These are phyloP conservation scores for Sporothrix brasiliensis DNA, from an alignment of 2,329 filamentous ascomycete genomes.

Conservation along the genomic window DNA sequence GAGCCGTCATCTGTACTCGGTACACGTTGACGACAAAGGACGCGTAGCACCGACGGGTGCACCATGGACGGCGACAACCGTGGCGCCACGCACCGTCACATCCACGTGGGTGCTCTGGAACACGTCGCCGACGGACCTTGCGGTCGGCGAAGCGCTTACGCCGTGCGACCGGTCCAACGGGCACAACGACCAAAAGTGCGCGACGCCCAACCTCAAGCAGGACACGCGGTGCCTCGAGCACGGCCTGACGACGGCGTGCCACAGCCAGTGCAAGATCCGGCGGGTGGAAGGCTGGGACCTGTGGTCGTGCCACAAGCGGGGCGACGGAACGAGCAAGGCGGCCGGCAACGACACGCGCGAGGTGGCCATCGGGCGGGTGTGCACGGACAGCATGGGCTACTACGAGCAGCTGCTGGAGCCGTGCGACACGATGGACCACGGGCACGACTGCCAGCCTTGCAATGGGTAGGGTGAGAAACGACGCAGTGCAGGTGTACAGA, in stretches of 20 bases:
- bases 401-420: constrained; percentile 32
- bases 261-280: constrained; percentile 33
- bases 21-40: neutral
- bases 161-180: constrained; percentile 9
- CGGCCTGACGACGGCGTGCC: constrained; percentile 27
- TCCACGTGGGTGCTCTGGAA: constrained; percentile 29
- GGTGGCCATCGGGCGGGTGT: constrained; percentile 27
- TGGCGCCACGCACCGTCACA: constrained; percentile 21
- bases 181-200: constrained; percentile 15
- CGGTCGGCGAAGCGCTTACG: constrained; percentile 11
- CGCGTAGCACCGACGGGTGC: neutral
- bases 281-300: constrained; percentile 25
- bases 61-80: neutral
- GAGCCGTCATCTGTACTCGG: constrained; percentile 4
- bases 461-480: neutral
- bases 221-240: constrained; percentile 24
- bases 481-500: neutral
- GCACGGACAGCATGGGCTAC: constrained; percentile 28
- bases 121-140: constrained; percentile 30
- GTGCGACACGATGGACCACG: constrained; percentile 27
- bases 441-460: constrained; percentile 29
- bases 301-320: constrained; percentile 29
- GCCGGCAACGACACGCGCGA: constrained; percentile 11
- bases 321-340: constrained; percentile 1
- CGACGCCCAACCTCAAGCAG: constrained; percentile 25